Evolutionary conservation across 2,329 filamentous ascomycete genomes (phyloP).

Genomic region (Botrytis sinoallii): DNA sequence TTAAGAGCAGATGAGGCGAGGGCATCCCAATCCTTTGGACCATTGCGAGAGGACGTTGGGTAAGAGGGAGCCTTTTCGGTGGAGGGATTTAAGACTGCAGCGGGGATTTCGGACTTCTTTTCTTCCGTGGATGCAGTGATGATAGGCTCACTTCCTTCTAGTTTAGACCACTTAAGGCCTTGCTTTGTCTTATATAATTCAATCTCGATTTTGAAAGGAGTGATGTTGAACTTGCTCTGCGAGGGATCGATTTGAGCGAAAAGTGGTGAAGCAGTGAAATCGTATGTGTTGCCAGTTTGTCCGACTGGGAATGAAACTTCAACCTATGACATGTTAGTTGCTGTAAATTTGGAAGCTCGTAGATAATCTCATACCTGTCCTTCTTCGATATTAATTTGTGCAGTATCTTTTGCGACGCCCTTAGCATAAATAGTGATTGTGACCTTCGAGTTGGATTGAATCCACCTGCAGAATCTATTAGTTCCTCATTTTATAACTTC

Average conservation of each 20-base stretch:
- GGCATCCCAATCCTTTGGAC: slow-evolving; percentile 91
- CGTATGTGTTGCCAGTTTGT: slow-evolving; percentile 49
- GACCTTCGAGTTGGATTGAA: slow-evolving; percentile 59
- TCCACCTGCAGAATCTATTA: slow-evolving; percentile 46
- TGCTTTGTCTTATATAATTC: slow-evolving; percentile 63
- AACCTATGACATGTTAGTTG: slow-evolving; percentile 40
- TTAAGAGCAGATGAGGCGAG: slow-evolving; percentile 44
- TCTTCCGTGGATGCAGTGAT: slow-evolving; percentile 8
- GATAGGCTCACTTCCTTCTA: slow-evolving; percentile 32
- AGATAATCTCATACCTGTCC: slow-evolving; percentile 24
- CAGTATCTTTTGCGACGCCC: slow-evolving; percentile 56
- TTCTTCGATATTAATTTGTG: slow-evolving; percentile 45
- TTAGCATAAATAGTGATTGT: slow-evolving; percentile 65
- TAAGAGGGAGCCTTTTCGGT: slow-evolving; percentile 57
- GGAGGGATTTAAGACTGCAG: slow-evolving; percentile 25
- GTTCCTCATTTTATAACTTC: too few relatives aligned
- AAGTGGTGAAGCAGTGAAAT: slow-evolving; percentile 63
- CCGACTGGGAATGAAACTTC: slow-evolving; percentile 57
- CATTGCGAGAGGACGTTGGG: slow-evolving; percentile 79
- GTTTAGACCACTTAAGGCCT: slow-evolving; percentile 42
- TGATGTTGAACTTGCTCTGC: slow-evolving; percentile 61
- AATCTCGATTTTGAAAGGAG: slow-evolving; percentile 78
- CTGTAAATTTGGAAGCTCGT: background rate
- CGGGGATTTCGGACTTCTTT: slow-evolving; percentile 10
- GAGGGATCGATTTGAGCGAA: slow-evolving; percentile 61